These are phyloP conservation scores for Macrolepiota dolichaula DNA, from an alignment of 768 basidiomycete genomes.

Conservation along the genomic window DNA sequence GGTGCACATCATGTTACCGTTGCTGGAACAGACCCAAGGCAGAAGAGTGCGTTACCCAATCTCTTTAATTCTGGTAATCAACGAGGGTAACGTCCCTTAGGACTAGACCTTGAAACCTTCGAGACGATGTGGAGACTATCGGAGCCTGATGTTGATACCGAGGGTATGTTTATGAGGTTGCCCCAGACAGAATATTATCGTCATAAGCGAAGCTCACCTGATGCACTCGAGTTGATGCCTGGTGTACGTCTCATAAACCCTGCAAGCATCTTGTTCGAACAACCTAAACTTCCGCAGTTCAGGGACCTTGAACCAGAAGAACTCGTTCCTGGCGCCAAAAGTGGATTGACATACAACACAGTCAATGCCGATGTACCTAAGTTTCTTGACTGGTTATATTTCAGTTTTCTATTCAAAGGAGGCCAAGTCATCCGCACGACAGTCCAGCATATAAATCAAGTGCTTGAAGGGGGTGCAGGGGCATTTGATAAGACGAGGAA, in stretches of 20 bases:
- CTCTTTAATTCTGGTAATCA: neutral
- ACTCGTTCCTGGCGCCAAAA: slow-evolving; percentile 22
- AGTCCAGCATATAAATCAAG: slow-evolving; percentile 62
- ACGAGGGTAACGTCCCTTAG: slow-evolving; percentile 23
- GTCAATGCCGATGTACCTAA: slow-evolving; percentile 57
- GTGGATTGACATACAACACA: slow-evolving; percentile 54
- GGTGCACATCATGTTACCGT: slow-evolving; percentile 68
- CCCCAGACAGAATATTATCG: slow-evolving; percentile 45
- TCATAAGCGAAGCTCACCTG: slow-evolving; percentile 13
- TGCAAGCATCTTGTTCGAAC: slow-evolving; percentile 6
- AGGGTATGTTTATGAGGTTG: slow-evolving; percentile 53
- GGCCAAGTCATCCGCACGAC: slow-evolving; percentile 49
- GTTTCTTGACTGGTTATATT: slow-evolving; percentile 59
- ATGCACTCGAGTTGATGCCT: slow-evolving; percentile 18
- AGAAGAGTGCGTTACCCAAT: slow-evolving; percentile 37
- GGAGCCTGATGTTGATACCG: slow-evolving; percentile 38
- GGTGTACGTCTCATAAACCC: slow-evolving; percentile 25
- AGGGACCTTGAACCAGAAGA: slow-evolving; percentile 20
- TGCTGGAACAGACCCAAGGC: slow-evolving; percentile 40
- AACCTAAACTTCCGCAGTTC: slow-evolving; percentile 20
- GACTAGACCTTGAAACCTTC: slow-evolving; percentile 61
- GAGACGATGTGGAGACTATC: slow-evolving; percentile 62
- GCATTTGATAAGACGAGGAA: slow-evolving; percentile 17
- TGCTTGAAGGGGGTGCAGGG: slow-evolving; percentile 48
- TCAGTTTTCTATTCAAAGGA: slow-evolving; percentile 52